Conservation (phyloP, 192 early-diverging fungal genomes). For the Coemansia sp. region DNA sequence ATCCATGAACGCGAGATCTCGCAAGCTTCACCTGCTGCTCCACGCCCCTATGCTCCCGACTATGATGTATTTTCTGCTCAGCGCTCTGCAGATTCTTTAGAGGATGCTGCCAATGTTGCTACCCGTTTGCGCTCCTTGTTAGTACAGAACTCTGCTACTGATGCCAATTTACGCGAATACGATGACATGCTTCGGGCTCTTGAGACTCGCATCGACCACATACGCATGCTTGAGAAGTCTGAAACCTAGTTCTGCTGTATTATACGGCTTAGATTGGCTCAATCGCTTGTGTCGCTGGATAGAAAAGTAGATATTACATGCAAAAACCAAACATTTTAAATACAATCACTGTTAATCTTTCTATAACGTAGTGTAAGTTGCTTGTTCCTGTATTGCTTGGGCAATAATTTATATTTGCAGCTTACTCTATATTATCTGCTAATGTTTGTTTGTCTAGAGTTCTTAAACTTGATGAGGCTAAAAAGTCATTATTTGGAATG, state of each 20-base stretch:
- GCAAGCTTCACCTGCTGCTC: constrained; percentile 3
- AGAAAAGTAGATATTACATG: not conserved
- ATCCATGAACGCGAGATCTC: not conserved
- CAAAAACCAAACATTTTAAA: not conserved
- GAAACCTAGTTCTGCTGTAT: not conserved
- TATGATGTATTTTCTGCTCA: constrained; percentile 4
- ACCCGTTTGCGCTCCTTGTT: constrained; percentile 28
- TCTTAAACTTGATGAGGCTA: too few species aligned
- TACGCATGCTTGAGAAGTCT: constrained; percentile 16
- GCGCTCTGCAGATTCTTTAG: constrained; percentile 22
- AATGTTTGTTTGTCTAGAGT: too few species aligned
- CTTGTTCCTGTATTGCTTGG: not conserved
- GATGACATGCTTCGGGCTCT: constrained; percentile 33
- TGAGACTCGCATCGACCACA: constrained; percentile 26
- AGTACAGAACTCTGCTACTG: constrained; percentile 20
- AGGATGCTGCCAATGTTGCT: constrained; percentile 26
- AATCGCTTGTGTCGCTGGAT: not conserved
- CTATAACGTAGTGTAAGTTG: not conserved
- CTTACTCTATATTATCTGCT: too few species aligned
- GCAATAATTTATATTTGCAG: not conserved
- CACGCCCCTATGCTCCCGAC: not conserved
- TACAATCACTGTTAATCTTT: not conserved
- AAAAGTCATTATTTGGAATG: too few species aligned
- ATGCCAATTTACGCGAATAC: constrained; percentile 33
- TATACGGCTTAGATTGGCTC: not conserved